Conservation (phyloP, 441 rosid genomes). For the Adansonia madagascariensis region DNA sequence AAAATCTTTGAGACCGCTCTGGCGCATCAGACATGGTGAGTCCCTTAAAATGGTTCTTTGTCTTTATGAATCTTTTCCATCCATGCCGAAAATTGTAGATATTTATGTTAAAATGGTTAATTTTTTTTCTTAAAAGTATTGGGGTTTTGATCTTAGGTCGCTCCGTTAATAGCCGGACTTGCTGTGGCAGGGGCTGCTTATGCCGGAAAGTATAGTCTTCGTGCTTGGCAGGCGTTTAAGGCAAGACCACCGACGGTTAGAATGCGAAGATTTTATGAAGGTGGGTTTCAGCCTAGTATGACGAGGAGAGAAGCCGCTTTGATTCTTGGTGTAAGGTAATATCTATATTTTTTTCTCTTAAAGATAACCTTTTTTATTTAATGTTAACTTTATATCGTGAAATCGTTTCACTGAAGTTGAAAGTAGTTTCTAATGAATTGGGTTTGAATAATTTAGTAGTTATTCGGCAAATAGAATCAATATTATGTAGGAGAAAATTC, state of each 20-base stretch:
- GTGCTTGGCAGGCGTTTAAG: conserved; percentile 69
- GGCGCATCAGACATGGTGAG: no score
- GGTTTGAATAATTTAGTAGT: background rate
- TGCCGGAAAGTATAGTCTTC: conserved; percentile 58
- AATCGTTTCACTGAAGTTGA: no score
- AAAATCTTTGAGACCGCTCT: background rate
- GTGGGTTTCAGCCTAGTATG: conserved; percentile 66
- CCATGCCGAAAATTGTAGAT: background rate
- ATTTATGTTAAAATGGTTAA: no score
- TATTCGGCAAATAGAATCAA: background rate
- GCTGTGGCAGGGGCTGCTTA: conserved; percentile 70
- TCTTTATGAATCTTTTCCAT: background rate
- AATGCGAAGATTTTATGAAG: conserved; percentile 59
- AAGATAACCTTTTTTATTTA: background rate
- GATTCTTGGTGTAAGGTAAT: conserved; percentile 67
- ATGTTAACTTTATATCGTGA: background rate
- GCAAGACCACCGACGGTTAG: conserved; percentile 54
- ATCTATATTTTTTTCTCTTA: background rate
- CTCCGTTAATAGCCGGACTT: conserved; percentile 55
- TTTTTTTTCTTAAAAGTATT: background rate
- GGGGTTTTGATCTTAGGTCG: conserved; percentile 31
- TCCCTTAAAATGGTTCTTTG: no score
- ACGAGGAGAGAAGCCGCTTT: conserved; percentile 63
- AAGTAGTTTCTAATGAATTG: background rate
- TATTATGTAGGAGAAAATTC: background rate